These are phyloP conservation scores for Paraconiothyrium brasiliense DNA, from an alignment of 2,329 filamentous ascomycete species.

Conservation along the genomic window DNA sequence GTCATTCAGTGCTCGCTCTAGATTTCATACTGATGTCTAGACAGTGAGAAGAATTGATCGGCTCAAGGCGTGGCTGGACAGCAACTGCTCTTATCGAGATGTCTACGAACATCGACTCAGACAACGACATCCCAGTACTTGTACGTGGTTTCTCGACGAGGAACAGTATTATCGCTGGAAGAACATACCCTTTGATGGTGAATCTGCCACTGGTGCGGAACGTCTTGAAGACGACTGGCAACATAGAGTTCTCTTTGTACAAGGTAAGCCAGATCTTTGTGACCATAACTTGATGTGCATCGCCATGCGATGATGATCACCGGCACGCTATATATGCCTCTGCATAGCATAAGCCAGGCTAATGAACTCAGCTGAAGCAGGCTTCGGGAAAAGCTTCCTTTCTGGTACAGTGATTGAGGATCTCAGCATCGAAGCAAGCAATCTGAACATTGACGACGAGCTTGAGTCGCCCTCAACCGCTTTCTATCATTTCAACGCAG, in stretches of 20 bases:
- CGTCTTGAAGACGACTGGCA: constrained; percentile 32
- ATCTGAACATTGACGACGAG: constrained; percentile 35
- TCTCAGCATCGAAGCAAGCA: constrained; percentile 29
- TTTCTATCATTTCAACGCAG: constrained; percentile 37
- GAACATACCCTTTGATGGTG: constrained; percentile 27
- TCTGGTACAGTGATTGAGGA: constrained; percentile 36
- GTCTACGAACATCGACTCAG: constrained; percentile 21
- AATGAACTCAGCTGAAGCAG: constrained; percentile 33
- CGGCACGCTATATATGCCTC: not conserved
- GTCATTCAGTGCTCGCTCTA: not conserved
- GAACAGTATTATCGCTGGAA: constrained; percentile 38
- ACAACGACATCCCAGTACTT: constrained; percentile 29
- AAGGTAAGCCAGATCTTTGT: constrained; percentile 28
- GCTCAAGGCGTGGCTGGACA: constrained; percentile 37
- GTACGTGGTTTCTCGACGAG: constrained; percentile 37
- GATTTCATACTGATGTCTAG: not conserved
- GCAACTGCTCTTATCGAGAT: constrained; percentile 21
- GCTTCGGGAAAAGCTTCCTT: constrained; percentile 43
- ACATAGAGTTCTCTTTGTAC: constrained; percentile 41
- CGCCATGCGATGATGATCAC: not conserved
- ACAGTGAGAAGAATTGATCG: constrained; percentile 37
- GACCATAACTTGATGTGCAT: not conserved
- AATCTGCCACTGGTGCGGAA: constrained; percentile 30
- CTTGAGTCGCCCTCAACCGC: constrained; percentile 32
- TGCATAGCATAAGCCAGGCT: not conserved